These are phyloP conservation scores for Thermochaetoides thermophila DNA, from an alignment of 495 filamentous ascomycete species.

Conservation along the genomic window DNA sequence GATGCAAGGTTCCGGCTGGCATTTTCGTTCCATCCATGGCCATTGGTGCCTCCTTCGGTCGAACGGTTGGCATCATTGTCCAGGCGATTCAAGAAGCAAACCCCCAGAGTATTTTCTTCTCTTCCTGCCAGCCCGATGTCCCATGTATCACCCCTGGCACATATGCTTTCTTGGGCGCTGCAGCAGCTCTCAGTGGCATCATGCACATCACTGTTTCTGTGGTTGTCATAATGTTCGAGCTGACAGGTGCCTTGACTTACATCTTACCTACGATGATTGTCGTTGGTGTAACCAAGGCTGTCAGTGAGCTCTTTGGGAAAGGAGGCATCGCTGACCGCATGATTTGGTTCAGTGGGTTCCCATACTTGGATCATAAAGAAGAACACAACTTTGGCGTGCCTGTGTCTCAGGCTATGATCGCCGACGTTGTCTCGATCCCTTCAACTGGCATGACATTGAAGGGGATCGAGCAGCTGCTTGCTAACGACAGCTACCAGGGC, in stretches of 20 bases:
- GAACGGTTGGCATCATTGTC: slow-evolving; percentile 88
- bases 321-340: slow-evolving; percentile 95
- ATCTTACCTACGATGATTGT: slow-evolving; percentile 98
- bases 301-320: slow-evolving; percentile 81
- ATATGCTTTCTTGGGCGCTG: slow-evolving; percentile 88
- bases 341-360: slow-evolving; percentile 99
- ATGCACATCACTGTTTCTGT: slow-evolving; percentile 97
- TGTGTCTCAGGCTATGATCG: slow-evolving; percentile 85
- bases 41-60: slow-evolving; percentile 82
- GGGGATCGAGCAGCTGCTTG: slow-evolving; percentile 57
- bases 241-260: slow-evolving; percentile 88
- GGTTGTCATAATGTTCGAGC: slow-evolving; percentile 96
- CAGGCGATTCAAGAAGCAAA: slow-evolving; percentile 76
- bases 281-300: slow-evolving; percentile 90
- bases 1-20: slow-evolving; percentile 93
- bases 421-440: slow-evolving; percentile 59
- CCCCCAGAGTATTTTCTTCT: slow-evolving; percentile 70
- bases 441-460: slow-evolving; percentile 58
- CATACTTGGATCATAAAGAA: slow-evolving; percentile 95
- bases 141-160: slow-evolving; percentile 94
- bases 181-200: slow-evolving; percentile 89
- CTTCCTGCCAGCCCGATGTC: slow-evolving; percentile 78
- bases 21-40: slow-evolving; percentile 99
- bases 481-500: slow-evolving; percentile 78
- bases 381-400: slow-evolving; percentile 95